Evolutionary conservation across 441 rosid genomes (phyloP).

Genomic region (Populus hybrid): DNA sequence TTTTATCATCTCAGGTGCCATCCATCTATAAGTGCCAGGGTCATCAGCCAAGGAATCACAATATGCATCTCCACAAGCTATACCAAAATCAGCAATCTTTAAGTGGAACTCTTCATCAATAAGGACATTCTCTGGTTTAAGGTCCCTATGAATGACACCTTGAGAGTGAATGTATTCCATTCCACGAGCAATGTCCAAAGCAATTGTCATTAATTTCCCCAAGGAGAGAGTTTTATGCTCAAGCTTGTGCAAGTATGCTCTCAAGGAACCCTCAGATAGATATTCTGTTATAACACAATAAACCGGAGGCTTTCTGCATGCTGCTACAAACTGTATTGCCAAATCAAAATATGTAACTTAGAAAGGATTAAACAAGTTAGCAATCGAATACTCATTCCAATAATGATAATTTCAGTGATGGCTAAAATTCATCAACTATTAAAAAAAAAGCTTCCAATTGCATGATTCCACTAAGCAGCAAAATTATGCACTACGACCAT

Average conservation of each 20-base stretch:
- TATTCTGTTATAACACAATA: slow-evolving; percentile 82
- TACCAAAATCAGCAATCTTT: slow-evolving; percentile 95
- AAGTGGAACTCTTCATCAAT: slow-evolving; percentile 62
- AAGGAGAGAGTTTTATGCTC: slow-evolving; percentile 68
- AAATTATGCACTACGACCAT: neutral
- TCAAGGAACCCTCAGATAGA: slow-evolving; percentile 87
- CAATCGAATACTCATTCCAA: neutral
- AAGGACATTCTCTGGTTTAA: slow-evolving; percentile 90
- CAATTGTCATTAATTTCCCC: slow-evolving; percentile 53
- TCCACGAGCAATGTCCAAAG: slow-evolving; percentile 81
- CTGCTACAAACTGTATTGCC: slow-evolving; percentile 76
- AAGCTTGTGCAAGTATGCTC: slow-evolving; percentile 90
- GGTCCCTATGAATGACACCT: slow-evolving; percentile 88
- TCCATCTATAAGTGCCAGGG: slow-evolving; percentile 99
- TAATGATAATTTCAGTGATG: neutral
- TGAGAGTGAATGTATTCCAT: slow-evolving; percentile 93
- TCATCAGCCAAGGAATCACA: slow-evolving; percentile 86
- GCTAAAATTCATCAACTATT: neutral
- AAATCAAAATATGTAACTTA: slow-evolving; percentile 22
- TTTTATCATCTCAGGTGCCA: slow-evolving; percentile 99
- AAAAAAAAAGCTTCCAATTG: neutral
- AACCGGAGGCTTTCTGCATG: slow-evolving; percentile 82
- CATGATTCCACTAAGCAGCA: neutral
- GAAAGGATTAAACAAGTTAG: slow-evolving; percentile 13
- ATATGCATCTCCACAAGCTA: slow-evolving; percentile 81